These are phyloP conservation scores for Dothidotthia symphoricarpi DNA, from an alignment of 2,329 filamentous ascomycete genomes.

Conservation along the genomic window DNA sequence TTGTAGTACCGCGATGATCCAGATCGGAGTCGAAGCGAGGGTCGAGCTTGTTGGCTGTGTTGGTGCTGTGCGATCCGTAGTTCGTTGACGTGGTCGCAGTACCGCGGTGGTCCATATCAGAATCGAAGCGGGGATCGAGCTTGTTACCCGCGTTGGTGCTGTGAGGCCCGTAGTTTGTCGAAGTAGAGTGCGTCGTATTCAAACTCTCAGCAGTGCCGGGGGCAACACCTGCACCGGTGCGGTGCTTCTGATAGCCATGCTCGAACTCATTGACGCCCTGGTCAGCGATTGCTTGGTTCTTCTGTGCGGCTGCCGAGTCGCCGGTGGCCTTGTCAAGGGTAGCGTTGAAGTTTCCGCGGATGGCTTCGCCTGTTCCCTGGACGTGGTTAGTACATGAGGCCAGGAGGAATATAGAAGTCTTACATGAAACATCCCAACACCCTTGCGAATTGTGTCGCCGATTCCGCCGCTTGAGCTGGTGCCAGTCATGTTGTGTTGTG, in stretches of 20 bases:
- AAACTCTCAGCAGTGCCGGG: slow-evolving; percentile 25
- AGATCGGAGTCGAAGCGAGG: slow-evolving; percentile 26
- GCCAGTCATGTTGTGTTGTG: slow-evolving; percentile 23
- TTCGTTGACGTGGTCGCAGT: slow-evolving; percentile 23
- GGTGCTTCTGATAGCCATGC: slow-evolving; percentile 33
- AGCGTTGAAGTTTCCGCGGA: slow-evolving; percentile 41
- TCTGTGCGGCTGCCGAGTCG: slow-evolving; percentile 28
- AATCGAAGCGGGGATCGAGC: slow-evolving; percentile 34
- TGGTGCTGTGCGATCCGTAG: slow-evolving; percentile 28
- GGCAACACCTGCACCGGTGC: slow-evolving; percentile 31
- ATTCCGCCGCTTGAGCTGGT: slow-evolving; percentile 23
- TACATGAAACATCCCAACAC: slow-evolving; percentile 38
- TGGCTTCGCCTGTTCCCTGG: slow-evolving; percentile 40
- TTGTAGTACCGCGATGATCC: slow-evolving; percentile 30
- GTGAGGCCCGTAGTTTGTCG: slow-evolving; percentile 36
- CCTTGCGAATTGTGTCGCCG: slow-evolving; percentile 36
- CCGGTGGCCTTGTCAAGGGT: slow-evolving; percentile 36
- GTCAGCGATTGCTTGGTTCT: slow-evolving; percentile 33
- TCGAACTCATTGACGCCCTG: slow-evolving; percentile 39
- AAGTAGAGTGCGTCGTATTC: slow-evolving; percentile 19
- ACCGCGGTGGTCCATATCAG: slow-evolving; percentile 22
- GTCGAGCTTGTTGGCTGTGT: slow-evolving; percentile 32
- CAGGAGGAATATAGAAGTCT: slow-evolving; percentile 3
- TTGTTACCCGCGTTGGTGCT: slow-evolving; percentile 34
- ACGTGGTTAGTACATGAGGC: slow-evolving; percentile 9